Evolutionary conservation across 345 rosid genomes (phyloP).

Genomic region (Microcos paniculata): DNA sequence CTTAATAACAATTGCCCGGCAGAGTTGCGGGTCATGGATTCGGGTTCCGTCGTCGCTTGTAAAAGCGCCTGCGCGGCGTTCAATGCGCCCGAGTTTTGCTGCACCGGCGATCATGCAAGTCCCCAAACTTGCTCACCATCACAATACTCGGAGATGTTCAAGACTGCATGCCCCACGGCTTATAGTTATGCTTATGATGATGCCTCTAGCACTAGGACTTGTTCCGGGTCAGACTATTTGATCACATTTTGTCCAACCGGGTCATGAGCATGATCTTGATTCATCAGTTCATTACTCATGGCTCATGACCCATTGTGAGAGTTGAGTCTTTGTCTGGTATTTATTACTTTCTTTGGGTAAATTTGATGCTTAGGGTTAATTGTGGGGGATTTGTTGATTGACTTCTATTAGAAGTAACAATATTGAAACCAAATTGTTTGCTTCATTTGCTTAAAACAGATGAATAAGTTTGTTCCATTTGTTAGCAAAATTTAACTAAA

Average conservation of each 20-base stretch:
- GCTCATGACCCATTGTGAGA: background rate
- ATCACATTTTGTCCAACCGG: slow-evolving; percentile 72
- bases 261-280: slow-evolving; percentile 6
- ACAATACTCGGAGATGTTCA: slow-evolving; percentile 72
- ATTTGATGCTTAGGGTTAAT: background rate
- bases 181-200: slow-evolving; percentile 95
- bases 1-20: slow-evolving; percentile 65
- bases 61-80: slow-evolving; percentile 86
- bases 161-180: slow-evolving; percentile 83
- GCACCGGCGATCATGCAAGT: slow-evolving; percentile 68
- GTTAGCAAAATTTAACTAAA: background rate
- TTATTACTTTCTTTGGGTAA: background rate
- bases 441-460: background rate
- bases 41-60: slow-evolving; percentile 68
- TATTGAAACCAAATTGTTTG: background rate
- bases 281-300: too few relatives aligned
- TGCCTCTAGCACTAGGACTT: slow-evolving; percentile 76
- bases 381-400: background rate
- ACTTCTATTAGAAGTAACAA: background rate
- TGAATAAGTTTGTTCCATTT: background rate
- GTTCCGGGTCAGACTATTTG: slow-evolving; percentile 68
- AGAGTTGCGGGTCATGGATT: slow-evolving; percentile 48
- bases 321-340: background rate
- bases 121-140: slow-evolving; percentile 81
- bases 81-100: slow-evolving; percentile 72